Conservation (phyloP, 2,329 filamentous ascomycete species). For the Sclerotinia sclerotiorum region DNA sequence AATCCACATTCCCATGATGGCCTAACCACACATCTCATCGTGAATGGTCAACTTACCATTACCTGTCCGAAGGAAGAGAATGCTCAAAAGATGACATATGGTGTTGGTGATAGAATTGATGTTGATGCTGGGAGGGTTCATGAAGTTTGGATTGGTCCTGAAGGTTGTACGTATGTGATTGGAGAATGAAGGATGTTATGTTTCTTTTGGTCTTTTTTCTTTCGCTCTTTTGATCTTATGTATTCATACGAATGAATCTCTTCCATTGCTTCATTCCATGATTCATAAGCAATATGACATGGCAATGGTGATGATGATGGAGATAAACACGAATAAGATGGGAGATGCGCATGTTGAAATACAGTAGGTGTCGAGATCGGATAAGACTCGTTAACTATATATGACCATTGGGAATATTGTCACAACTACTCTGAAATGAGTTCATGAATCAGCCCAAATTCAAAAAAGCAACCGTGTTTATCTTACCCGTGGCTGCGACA, state of each 20-base stretch:
- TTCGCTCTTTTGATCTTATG: too few species aligned
- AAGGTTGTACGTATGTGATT: constrained; percentile 68
- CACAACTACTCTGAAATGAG: too few species aligned
- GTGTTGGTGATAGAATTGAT: constrained; percentile 62
- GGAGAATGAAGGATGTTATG: constrained; percentile 50
- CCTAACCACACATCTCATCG: constrained; percentile 68
- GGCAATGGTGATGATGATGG: not conserved
- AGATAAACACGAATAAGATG: too few species aligned
- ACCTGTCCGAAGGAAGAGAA: constrained; percentile 60
- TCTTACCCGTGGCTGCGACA: not conserved
- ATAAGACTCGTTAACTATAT: too few species aligned
- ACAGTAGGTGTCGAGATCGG: too few species aligned
- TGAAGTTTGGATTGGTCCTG: constrained; percentile 66
- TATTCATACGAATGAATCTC: not conserved
- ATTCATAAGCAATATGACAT: not conserved
- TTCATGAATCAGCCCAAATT: too few species aligned
- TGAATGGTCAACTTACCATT: constrained; percentile 64
- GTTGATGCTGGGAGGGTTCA: constrained; percentile 64
- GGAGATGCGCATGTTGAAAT: too few species aligned
- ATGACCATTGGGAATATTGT: too few species aligned
- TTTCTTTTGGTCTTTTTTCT: not conserved
- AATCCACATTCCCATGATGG: constrained; percentile 63
- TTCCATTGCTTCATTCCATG: not conserved
- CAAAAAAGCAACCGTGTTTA: too few species aligned
- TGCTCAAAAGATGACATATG: constrained; percentile 57